Percentiles rank a stretch among this genome's conserved stretches.
Evolutionary conservation across 2,329 filamentous ascomycete genomes (phyloP).

Genomic region (Claviceps monticola): DNA sequence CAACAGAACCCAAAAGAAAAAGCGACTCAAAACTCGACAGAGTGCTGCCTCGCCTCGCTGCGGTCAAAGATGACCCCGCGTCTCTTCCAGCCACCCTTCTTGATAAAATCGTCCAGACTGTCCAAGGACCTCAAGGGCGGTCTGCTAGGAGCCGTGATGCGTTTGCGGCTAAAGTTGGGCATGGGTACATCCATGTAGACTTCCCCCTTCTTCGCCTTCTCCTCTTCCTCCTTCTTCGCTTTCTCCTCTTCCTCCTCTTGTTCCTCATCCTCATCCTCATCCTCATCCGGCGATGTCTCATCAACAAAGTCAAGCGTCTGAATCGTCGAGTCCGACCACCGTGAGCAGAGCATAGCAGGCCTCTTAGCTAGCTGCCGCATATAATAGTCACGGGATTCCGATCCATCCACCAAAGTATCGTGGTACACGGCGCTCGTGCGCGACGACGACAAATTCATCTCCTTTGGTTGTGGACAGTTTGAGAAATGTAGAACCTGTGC

Average conservation of each 20-base stretch:
- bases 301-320: slow-evolving; percentile 14
- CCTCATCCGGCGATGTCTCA: slow-evolving; percentile 7
- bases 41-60: slow-evolving; percentile 12
- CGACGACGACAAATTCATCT: slow-evolving; percentile 19
- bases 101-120: slow-evolving; percentile 27
- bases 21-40: not conserved
- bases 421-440: not conserved
- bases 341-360: slow-evolving; percentile 21
- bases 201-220: not conserved
- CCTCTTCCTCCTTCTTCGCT: not conserved
- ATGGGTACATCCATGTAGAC: slow-evolving; percentile 13
- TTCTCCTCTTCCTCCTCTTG: not conserved
- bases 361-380: slow-evolving; percentile 15
- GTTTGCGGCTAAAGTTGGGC: slow-evolving; percentile 24
- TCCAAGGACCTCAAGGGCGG: slow-evolving; percentile 25
- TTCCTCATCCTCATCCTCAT: slow-evolving; percentile 1
- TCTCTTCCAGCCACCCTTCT: slow-evolving; percentile 30
- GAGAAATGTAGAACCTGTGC: slow-evolving; percentile 4
- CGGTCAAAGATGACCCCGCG: slow-evolving; percentile 26
- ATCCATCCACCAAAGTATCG: not conserved
- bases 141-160: slow-evolving; percentile 15
- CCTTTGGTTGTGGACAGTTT: slow-evolving; percentile 5
- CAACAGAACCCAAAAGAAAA: not conserved
- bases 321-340: slow-evolving; percentile 30
- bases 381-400: slow-evolving; percentile 21